These are phyloP conservation scores for Marasmius oreades DNA, from an alignment of 1,284 basidiomycete genomes.

Conservation along the genomic window DNA sequence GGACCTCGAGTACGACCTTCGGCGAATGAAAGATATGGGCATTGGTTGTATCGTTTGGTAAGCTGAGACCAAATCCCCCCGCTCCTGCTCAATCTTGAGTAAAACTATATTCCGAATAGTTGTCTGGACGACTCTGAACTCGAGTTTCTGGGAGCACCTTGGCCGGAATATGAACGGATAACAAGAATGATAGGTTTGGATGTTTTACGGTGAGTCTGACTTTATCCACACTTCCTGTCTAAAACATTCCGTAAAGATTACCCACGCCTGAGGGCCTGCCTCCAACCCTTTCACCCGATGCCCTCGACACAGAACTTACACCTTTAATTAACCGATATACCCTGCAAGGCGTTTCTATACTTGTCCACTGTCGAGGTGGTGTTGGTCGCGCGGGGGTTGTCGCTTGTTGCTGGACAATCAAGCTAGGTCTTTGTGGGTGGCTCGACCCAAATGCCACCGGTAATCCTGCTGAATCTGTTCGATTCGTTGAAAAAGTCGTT, in stretches of 20 bases:
- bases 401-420: conserved; percentile 91
- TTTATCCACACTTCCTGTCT: neutral
- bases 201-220: conserved; percentile 52
- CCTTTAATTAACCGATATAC: conserved; percentile 75
- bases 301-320: conserved; percentile 71
- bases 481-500: conserved; percentile 73
- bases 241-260: conserved; percentile 43
- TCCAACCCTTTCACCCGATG: conserved; percentile 55
- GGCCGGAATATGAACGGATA: conserved; percentile 69
- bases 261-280: conserved; percentile 92
- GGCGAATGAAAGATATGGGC: conserved; percentile 72
- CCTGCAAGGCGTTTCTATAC: conserved; percentile 67
- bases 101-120: no score
- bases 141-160: conserved; percentile 78
- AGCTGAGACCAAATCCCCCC: conserved; percentile 14
- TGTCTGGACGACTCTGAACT: conserved; percentile 90
- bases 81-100: conserved; percentile 1
- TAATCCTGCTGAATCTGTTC: conserved; percentile 7
- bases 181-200: conserved; percentile 71
- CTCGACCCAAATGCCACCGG: conserved; percentile 27
- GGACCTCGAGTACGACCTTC: conserved; percentile 76
- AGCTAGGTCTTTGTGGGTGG: conserved; percentile 85
- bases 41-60: conserved; percentile 85
- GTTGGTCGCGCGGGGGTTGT: conserved; percentile 93
- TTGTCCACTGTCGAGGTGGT: conserved; percentile 94